Conservation (phyloP, 257 asterid genomes). For the Striga asiatica region DNA sequence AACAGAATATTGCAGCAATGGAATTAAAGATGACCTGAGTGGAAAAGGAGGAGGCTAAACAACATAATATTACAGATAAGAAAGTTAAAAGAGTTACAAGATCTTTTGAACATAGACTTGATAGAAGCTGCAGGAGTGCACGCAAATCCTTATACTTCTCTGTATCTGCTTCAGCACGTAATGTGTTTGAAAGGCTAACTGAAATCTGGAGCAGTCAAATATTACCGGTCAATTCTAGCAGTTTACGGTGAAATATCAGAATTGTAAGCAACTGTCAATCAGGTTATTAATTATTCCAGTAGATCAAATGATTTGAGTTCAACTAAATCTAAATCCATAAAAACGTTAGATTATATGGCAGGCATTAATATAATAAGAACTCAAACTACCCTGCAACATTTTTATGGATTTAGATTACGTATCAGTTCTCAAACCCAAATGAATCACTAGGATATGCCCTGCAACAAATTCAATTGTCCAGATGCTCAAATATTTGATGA, state of each 20-base stretch:
- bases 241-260: neutral
- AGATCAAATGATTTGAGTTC: neutral
- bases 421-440: neutral
- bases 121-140: conserved; percentile 75
- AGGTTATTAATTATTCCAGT: neutral
- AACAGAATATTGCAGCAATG: neutral
- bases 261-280: neutral
- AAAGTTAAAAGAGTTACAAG: conserved; percentile 36
- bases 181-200: conserved; percentile 60
- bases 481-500: conserved; percentile 1
- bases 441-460: neutral
- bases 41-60: neutral
- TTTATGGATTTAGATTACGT: neutral
- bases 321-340: neutral
- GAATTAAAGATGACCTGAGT: neutral
- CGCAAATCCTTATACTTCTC: conserved; percentile 88
- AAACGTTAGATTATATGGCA: neutral
- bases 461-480: conserved; percentile 1
- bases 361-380: neutral
- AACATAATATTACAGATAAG: conserved; percentile 1
- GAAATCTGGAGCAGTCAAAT: conserved; percentile 45
- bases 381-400: neutral
- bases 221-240: conserved; percentile 9
- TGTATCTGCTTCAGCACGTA: conserved; percentile 65
- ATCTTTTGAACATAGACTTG: conserved; percentile 84